Conservation (phyloP, 495 filamentous ascomycete species). For the Aspergillus nidulans region DNA sequence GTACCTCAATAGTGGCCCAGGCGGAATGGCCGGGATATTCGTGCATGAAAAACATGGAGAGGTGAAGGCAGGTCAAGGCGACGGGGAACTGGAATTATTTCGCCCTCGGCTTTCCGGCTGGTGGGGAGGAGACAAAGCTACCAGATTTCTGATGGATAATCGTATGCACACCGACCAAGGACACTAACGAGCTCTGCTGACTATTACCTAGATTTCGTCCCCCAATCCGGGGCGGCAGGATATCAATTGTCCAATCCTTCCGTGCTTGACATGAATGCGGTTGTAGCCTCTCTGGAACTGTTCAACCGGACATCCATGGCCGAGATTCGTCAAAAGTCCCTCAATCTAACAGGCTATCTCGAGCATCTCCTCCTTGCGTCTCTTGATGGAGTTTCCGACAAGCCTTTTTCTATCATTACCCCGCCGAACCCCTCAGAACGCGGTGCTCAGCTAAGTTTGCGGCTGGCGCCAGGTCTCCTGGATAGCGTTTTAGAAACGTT, state of each 20-base stretch:
- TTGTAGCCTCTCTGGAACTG: slow-evolving; percentile 72
- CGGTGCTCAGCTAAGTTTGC: slow-evolving; percentile 82
- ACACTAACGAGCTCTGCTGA: neutral
- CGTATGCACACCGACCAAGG: slow-evolving; percentile 24
- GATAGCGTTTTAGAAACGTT: slow-evolving; percentile 64
- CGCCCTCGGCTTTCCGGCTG: slow-evolving; percentile 70
- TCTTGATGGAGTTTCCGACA: slow-evolving; percentile 31
- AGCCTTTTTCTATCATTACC: slow-evolving; percentile 74
- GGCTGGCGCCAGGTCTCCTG: slow-evolving; percentile 62
- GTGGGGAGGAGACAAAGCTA: slow-evolving; percentile 80
- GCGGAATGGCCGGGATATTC: slow-evolving; percentile 80
- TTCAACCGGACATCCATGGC: slow-evolving; percentile 71
- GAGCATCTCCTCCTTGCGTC: slow-evolving; percentile 59
- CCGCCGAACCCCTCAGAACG: slow-evolving; percentile 65
- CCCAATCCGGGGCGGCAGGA: slow-evolving; percentile 59
- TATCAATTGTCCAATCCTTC: slow-evolving; percentile 62
- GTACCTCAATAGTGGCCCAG: slow-evolving; percentile 90
- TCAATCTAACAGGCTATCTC: slow-evolving; percentile 73
- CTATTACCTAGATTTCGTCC: slow-evolving; percentile 54
- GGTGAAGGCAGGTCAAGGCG: slow-evolving; percentile 38
- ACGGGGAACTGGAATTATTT: slow-evolving; percentile 33
- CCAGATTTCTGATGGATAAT: slow-evolving; percentile 75
- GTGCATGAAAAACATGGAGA: slow-evolving; percentile 72
- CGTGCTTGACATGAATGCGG: slow-evolving; percentile 56
- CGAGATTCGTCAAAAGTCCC: slow-evolving; percentile 67